Evolutionary conservation across 2,329 filamentous ascomycete species (phyloP), one percentile per base, ranked within the genome.

Genomic region (Colletotrichum tropicicola): DNA sequence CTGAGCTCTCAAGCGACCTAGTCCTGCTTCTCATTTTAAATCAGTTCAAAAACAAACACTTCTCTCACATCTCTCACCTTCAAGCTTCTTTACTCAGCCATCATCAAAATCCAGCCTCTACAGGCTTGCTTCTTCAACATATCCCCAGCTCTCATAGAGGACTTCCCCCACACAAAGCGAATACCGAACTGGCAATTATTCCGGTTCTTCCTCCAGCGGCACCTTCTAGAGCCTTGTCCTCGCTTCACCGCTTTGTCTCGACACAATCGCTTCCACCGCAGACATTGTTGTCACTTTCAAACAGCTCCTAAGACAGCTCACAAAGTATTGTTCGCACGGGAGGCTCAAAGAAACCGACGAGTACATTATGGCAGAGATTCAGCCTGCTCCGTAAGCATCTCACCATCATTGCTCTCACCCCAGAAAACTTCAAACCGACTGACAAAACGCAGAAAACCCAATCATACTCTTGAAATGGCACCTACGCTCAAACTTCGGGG

Each of bases 241-340:
- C 6, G 1, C 23, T 17, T 7, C n/a, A 30, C 21, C 35, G 27
- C 21, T 28, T 37, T 49, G 43, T n/a, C 15, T 23, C 9, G 4
- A 44, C 17, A 32, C 51, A 44, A 6, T 30, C 25, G 27, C n/a
- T n/a, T n/a, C n/a, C n/a, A n/a, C n/a, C n/a, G 19, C 28, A 37
- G 39, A 44, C 10, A 44, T 28, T 27, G 12, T 15, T 45, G n/a
- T n/a, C 19, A 9, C n/a, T 8, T 5, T 23, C 19, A 25, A 55
- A 44, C 41, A 32, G 12, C 39, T n/a, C 2, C 4, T 9, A 10
- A 23, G 15, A 10, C 25, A 49, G 25, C 7, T 12, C 32, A 61
- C 25, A 61, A 57, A 19, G n/a, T 5, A 57, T 57, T 61, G 51
- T 57, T 61, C 43, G 23, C 6, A 17, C 4, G 10, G 21, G n/a